These are phyloP conservation scores for Teratosphaeria destructans DNA, from an alignment of 2,329 filamentous ascomycete genomes.

Conservation along the genomic window DNA sequence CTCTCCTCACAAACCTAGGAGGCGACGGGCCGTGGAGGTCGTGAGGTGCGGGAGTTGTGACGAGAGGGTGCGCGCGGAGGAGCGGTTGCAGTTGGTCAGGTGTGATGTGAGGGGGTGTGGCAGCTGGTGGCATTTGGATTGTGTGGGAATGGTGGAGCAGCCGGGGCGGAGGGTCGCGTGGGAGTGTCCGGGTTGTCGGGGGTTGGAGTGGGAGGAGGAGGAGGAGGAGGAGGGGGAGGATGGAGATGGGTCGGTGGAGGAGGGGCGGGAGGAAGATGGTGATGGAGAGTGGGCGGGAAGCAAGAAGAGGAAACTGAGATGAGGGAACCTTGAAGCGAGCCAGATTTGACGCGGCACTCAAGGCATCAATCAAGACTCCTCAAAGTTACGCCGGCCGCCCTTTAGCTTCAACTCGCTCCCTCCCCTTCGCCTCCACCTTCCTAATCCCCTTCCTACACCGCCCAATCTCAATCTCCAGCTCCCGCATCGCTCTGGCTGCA, in stretches of 20 bases:
- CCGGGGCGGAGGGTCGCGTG: neutral
- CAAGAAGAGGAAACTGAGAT: too few species aligned
- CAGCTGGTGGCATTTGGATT: neutral
- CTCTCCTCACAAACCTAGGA: neutral
- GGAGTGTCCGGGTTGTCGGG: neutral
- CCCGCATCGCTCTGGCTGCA: constrained; percentile 50
- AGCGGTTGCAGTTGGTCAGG: neutral
- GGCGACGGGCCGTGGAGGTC: neutral
- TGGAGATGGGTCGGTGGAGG: neutral
- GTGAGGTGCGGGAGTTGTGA: neutral
- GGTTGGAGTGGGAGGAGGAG: neutral
- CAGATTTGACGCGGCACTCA: too few species aligned
- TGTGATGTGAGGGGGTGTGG: neutral
- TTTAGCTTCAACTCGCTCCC: too few species aligned
- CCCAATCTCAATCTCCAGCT: constrained; percentile 59
- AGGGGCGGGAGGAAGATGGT: neutral
- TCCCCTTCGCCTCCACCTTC: constrained; percentile 22
- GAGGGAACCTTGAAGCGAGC: too few species aligned
- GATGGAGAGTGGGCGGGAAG: neutral
- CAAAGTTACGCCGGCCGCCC: too few species aligned
- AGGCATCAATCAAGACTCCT: too few species aligned
- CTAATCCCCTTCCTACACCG: constrained; percentile 40
- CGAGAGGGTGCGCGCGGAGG: neutral
- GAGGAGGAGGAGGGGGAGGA: neutral
- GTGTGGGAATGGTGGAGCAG: neutral